A percentile compares a stretch with the other conserved stretches of the same genome.
Evolutionary conservation across 129 eudicot species (phyloP).

Genomic region (Arctium minus): DNA sequence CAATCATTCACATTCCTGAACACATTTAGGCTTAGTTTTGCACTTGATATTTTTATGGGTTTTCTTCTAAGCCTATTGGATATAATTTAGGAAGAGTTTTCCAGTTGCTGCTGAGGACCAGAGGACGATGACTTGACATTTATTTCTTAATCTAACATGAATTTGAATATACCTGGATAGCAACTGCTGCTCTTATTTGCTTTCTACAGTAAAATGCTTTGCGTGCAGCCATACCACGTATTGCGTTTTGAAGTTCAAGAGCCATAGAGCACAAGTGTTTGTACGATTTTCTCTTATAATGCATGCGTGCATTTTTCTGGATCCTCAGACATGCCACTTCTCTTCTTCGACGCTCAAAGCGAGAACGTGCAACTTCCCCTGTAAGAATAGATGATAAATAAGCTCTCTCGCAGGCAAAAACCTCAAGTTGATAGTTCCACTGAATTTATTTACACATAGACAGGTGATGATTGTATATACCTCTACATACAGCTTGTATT

Average conservation of each 20-base stretch:
- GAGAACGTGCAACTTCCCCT: slow-evolving; percentile 61
- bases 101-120: not conserved
- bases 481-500: slow-evolving; percentile 71
- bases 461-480: slow-evolving; percentile 29
- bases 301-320: slow-evolving; percentile 55
- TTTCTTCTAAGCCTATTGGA: too few species aligned
- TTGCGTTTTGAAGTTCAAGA: slow-evolving; percentile 53
- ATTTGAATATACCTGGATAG: slow-evolving; percentile 54
- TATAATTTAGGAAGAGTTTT: too few species aligned
- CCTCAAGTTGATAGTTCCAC: not conserved
- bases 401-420: not conserved
- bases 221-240: slow-evolving; percentile 81
- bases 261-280: slow-evolving; percentile 37
- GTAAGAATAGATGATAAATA: slow-evolving; percentile 3
- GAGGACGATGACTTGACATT: not conserved
- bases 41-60: too few species aligned
- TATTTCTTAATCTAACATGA: not conserved
- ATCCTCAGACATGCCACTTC: slow-evolving; percentile 59
- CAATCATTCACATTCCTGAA: too few species aligned
- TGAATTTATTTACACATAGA: not conserved
- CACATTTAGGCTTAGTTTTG: too few species aligned
- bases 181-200: slow-evolving; percentile 52
- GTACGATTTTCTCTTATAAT: slow-evolving; percentile 41
- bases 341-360: slow-evolving; percentile 43
- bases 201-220: slow-evolving; percentile 32